Base-by-base conservation (phyloP, 306 rosid species). In the Inga laurina region DNA sequence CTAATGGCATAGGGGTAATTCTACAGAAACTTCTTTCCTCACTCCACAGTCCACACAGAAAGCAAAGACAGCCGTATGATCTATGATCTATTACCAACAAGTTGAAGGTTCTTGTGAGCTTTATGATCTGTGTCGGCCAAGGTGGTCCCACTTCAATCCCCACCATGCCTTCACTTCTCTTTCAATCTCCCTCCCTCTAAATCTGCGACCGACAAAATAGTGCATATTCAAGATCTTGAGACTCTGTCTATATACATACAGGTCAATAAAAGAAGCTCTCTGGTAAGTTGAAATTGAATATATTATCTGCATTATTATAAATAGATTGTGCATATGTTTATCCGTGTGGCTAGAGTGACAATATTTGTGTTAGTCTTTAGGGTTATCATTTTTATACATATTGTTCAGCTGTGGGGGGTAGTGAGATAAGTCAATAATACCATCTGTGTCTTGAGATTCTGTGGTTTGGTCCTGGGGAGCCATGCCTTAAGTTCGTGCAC, bases 121-220 rank as follows among this genome's bases (percentile, higher is more conserved):
- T 84, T 59, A 70, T 75, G 64, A 49, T 78, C 19, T 85, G 97
- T 85, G 97, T 90, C 93, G 91, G 93, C 70, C 79, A 80, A 78
- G 83, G 54, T 78, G 87, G 15, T 84, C 90, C 92, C 85, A 83
- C 85, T 16, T 0, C 82, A 82, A 76, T 72, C 19, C 54, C 82
- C 79, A 69, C 72, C 69, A 30, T 15, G 71, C 71, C 43, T 65
- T 16, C 43, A 57, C 79, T 24, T 32, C 69, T 22, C 45, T 0
- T 19, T 41, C 78, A 65, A 54, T 10, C 82, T 59, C 61, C 49
- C 72, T 75, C 71, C 72, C 78, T 14, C 75, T 62, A 37, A 49
- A 10, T 65, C 48, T 84, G 24, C 80, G 66, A 87, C 97, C 94
- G 97, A 92, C 97, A 90, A 46, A 83, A 86, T 70, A 90, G 87